Conservation (phyloP, 495 filamentous ascomycete species). For the Penicillium desertorum region DNA sequence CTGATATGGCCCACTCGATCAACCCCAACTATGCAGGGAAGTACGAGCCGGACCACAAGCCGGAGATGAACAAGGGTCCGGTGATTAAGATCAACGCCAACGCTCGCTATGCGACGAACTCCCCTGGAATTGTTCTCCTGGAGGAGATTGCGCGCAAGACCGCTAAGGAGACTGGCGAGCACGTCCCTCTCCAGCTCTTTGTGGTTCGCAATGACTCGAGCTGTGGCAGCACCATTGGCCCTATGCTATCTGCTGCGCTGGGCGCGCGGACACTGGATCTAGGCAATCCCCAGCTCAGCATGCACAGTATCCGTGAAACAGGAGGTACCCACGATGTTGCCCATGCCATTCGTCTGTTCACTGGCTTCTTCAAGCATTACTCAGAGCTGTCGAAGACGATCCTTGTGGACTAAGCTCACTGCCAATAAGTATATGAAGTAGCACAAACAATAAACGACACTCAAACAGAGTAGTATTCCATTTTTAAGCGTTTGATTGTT, state of each 20-base stretch:
- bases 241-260: conserved; percentile 83
- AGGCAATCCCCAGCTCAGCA: conserved; percentile 92
- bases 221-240: conserved; percentile 95
- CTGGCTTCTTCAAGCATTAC: conserved; percentile 82
- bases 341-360: conserved; percentile 81
- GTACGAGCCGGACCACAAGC: conserved; percentile 86
- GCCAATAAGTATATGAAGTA: neutral
- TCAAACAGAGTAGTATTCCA: neutral
- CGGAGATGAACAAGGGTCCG: conserved; percentile 92
- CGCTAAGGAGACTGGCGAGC: conserved; percentile 43
- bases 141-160: conserved; percentile 79
- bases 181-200: conserved; percentile 88
- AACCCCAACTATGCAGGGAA: conserved; percentile 92
- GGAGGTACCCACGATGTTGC: conserved; percentile 85
- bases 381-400: conserved; percentile 77
- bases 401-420: conserved; percentile 61
- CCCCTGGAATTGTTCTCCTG: conserved; percentile 87
- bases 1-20: conserved; percentile 95
- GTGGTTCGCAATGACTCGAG: conserved; percentile 93
- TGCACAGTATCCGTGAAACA: conserved; percentile 97
- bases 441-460: neutral
- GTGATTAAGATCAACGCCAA: conserved; percentile 99
- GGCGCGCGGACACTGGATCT: conserved; percentile 88
- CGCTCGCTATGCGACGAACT: conserved; percentile 92
- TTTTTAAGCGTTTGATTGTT: neutral